Evolutionary conservation across 2,329 filamentous ascomycete genomes (phyloP).

Genomic region (Pezicula rhizophila): DNA sequence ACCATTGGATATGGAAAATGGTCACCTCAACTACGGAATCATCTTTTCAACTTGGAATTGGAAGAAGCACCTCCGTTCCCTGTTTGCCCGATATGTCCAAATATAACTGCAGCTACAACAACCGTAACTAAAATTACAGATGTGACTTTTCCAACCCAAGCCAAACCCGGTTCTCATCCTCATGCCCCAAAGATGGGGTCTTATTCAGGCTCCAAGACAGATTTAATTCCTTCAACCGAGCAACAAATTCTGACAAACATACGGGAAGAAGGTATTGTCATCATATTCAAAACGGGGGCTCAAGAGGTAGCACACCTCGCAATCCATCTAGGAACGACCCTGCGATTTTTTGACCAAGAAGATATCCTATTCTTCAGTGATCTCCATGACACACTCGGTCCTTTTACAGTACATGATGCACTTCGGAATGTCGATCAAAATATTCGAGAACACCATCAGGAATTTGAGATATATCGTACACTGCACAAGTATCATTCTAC

Average conservation of each 20-base stretch:
- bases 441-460: slow-evolving; percentile 35
- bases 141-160: background rate
- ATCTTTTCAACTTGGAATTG: background rate
- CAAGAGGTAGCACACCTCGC: slow-evolving; percentile 47
- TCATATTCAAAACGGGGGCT: slow-evolving; percentile 53
- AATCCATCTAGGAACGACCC: slow-evolving; percentile 46
- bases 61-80: background rate
- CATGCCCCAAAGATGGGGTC: background rate
- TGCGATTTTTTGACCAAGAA: slow-evolving; percentile 36
- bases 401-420: slow-evolving; percentile 39
- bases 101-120: background rate
- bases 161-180: too few species aligned
- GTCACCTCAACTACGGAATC: background rate
- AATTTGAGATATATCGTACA: slow-evolving; percentile 39
- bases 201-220: background rate
- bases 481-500: slow-evolving; percentile 37
- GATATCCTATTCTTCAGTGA: slow-evolving; percentile 55
- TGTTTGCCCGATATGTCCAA: background rate
- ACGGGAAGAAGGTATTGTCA: slow-evolving; percentile 12
- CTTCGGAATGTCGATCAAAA: slow-evolving; percentile 38
- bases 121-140: background rate
- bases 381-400: slow-evolving; percentile 41
- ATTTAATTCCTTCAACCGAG: slow-evolving; percentile 1
- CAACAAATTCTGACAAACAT: slow-evolving; percentile 9
- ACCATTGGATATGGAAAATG: background rate